Evolutionary conservation across 1,139 yeast genomes (phyloP), one percentile per base, ranked within the genome.

Genomic region (Debaryomyces robertsiae): DNA sequence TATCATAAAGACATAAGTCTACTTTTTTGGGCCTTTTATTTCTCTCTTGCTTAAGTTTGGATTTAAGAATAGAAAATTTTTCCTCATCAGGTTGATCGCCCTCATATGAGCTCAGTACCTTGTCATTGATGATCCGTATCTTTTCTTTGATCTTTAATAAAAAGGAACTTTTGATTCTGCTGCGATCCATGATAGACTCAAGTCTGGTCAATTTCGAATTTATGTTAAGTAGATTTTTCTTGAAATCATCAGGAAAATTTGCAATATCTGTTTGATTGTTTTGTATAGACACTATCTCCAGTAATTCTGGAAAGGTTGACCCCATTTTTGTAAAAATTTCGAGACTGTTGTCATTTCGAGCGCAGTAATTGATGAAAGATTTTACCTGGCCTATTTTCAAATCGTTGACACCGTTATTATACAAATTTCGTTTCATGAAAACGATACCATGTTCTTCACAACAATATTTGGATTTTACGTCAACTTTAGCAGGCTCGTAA

Each of bases 401-500:
- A n/a, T 55, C 52, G 6, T 46, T 44, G 10, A 59, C 46, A 1
- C 52, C 43, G 24, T 47, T 46, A 6, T 50, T 46, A 22, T 60
- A 41, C 36, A 69, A 39, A 2, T 44, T 40, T 42, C 36, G 47
- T 40, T 58, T 59, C 68, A 87, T 73, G 53, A 70, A 89, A 43
- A 58, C 53, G 17, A 76, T 44, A 0, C 95, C 97, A 60, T 91
- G 96, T 27, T 79, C 85, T 22, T 70, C 73, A 16, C 80, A 65
- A 58, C 98, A 91, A 58, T 87, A 91, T 58, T 90, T 89, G 32
- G 90, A 79, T 44, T 52, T 50, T 9, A 44, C 40, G 24, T 54
- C 64, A 5, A 55, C 50, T 9, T 48, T 45, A 6, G 87, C 79
- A 0, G 94, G 88, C 39, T 73, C 69, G 46, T 61, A 73, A 56